These are phyloP conservation scores for Butyriboletus loyo DNA, from an alignment of 768 basidiomycete genomes.

Conservation along the genomic window DNA sequence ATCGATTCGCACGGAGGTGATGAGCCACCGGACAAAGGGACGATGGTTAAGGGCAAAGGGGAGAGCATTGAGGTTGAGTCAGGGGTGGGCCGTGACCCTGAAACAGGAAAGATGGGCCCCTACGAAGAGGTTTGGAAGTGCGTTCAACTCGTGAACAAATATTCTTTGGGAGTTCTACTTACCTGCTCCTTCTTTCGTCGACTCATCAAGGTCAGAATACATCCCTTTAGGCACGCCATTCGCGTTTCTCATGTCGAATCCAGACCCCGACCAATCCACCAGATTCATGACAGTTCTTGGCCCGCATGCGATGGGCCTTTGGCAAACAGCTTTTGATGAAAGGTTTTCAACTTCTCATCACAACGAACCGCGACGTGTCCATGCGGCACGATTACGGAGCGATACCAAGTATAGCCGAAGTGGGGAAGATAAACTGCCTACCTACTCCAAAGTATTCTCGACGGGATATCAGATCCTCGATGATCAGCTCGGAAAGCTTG, in stretches of 20 bases:
- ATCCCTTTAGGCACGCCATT: conserved; percentile 6
- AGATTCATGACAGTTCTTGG: conserved; percentile 20
- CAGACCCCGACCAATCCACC: conserved; percentile 6
- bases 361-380: background rate
- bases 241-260: conserved; percentile 16
- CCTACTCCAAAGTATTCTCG: conserved; percentile 8
- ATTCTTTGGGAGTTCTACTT: background rate
- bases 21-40: conserved; percentile 13
- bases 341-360: background rate
- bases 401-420: background rate
- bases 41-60: conserved; percentile 4
- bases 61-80: conserved; percentile 15
- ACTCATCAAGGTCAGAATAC: conserved; percentile 6
- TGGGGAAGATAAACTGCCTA: background rate
- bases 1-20: conserved; percentile 16
- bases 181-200: background rate
- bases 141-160: background rate
- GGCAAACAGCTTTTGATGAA: background rate
- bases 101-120: conserved; percentile 10
- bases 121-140: conserved; percentile 25
- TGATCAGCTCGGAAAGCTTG: conserved; percentile 1
- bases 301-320: conserved; percentile 16
- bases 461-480: conserved; percentile 11
- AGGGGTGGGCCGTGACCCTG: conserved; percentile 9
- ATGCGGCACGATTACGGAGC: conserved; percentile 5